Conservation (phyloP, 169 alveolate species). For the Plasmodium malariae region DNA sequence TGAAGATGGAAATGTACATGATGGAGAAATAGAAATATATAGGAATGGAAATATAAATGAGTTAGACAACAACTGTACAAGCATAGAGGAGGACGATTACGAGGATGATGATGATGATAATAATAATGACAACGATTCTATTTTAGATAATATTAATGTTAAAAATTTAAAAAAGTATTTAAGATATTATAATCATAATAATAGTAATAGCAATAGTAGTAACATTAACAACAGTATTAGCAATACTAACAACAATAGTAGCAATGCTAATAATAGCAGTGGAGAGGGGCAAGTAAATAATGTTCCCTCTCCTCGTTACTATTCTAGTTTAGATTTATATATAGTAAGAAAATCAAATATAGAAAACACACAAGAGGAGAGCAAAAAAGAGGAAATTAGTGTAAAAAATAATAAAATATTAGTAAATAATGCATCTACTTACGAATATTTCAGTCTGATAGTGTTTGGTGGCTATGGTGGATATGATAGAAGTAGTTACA, state of each 20-base stretch:
- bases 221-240: too few relatives aligned
- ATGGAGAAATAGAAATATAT: background rate
- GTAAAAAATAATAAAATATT: conserved; percentile 38
- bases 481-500: conserved; percentile 57
- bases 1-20: background rate
- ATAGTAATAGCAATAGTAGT: background rate
- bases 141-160: conserved; percentile 30
- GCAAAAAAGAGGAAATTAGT: conserved; percentile 7
- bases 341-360: conserved; percentile 1
- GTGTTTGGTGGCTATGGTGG: conserved; percentile 75
- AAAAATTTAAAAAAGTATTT: conserved; percentile 45
- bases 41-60: background rate
- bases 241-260: too few relatives aligned
- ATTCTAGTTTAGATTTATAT: conserved; percentile 62
- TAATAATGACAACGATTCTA: conserved; percentile 30
- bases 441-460: conserved; percentile 64
- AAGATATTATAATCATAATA: background rate
- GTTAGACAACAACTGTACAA: background rate
- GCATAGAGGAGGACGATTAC: background rate
- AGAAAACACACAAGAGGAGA: background rate
- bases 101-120: conserved; percentile 16
- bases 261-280: too few relatives aligned
- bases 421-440: conserved; percentile 21
- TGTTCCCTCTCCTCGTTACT: conserved; percentile 62
- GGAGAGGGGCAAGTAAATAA: background rate